Conservation (phyloP, 805 yeast genomes). For the Cyberlindnera galapagoensis region DNA sequence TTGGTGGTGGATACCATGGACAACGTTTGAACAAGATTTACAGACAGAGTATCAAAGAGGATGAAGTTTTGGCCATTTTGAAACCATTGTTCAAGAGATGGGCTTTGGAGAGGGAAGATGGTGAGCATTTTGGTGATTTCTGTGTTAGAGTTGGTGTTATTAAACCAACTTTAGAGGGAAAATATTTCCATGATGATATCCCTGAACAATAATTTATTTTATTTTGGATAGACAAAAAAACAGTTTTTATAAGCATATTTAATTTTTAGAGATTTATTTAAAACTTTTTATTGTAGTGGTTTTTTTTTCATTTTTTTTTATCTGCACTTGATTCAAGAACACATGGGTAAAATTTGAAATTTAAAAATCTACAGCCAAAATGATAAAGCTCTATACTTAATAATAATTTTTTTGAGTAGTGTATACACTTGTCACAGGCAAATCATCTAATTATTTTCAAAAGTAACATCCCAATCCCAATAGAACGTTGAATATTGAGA, state of each 20-base stretch:
- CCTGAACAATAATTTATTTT: conserved; percentile 40
- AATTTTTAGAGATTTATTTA: neutral
- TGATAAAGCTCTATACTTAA: no score
- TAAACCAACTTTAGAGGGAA: conserved; percentile 84
- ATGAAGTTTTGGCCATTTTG: conserved; percentile 70
- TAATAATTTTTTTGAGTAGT: no score
- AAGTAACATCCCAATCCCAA: conserved; percentile 20
- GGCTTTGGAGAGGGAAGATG: conserved; percentile 86
- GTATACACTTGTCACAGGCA: no score
- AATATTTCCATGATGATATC: conserved; percentile 89
- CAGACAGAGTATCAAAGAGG: conserved; percentile 84
- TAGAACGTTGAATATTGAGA: conserved; percentile 18
- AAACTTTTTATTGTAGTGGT: neutral
- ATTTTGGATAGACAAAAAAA: neutral
- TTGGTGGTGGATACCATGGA: conserved; percentile 95
- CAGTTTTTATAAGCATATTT: neutral
- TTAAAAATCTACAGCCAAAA: no score
- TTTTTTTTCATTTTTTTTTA: no score
- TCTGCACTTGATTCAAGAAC: no score
- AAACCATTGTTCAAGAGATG: conserved; percentile 89
- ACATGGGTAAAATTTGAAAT: no score
- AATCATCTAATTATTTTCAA: conserved; percentile 17
- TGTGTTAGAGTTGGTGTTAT: conserved; percentile 82
- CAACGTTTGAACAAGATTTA: conserved; percentile 86
- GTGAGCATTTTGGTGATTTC: conserved; percentile 95